These are phyloP conservation scores for Heritiera fomes DNA, from an alignment of 345 rosid species.

Conservation along the genomic window DNA sequence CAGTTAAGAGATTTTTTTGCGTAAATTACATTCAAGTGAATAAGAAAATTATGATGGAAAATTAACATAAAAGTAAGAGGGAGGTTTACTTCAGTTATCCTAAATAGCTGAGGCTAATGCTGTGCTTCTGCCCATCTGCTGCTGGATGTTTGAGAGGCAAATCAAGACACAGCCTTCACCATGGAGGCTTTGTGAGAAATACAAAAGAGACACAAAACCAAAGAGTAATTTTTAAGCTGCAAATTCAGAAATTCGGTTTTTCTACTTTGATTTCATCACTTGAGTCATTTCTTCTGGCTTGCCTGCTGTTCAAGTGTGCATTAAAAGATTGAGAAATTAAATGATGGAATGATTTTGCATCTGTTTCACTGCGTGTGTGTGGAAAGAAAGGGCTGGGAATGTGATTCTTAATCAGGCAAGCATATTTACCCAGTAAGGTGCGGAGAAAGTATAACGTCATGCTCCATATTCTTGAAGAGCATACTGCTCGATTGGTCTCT, in stretches of 20 bases:
- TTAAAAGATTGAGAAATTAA: neutral
- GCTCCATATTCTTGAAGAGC: slow-evolving; percentile 27
- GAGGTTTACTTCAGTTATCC: neutral
- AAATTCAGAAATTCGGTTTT: neutral
- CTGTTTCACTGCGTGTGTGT: neutral
- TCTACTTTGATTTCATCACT: neutral
- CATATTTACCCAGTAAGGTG: slow-evolving; percentile 25
- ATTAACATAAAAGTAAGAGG: neutral
- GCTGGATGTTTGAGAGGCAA: neutral
- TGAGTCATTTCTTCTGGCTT: neutral
- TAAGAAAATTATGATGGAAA: neutral
- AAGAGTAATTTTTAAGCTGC: neutral
- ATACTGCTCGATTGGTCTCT: slow-evolving; percentile 30
- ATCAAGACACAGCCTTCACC: neutral
- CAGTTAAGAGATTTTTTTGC: neutral
- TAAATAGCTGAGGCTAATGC: neutral
- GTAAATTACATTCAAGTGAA: neutral
- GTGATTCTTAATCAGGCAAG: neutral
- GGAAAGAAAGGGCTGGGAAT: neutral
- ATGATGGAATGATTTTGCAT: neutral
- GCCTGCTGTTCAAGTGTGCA: neutral
- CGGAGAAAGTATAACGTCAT: slow-evolving; percentile 20
- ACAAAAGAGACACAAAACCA: slow-evolving; percentile 5
- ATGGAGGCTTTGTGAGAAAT: slow-evolving; percentile 3
- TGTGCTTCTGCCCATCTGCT: neutral